Conservation (phyloP, 2,329 filamentous ascomycete species). For the Colletotrichum higginsianum region DNA sequence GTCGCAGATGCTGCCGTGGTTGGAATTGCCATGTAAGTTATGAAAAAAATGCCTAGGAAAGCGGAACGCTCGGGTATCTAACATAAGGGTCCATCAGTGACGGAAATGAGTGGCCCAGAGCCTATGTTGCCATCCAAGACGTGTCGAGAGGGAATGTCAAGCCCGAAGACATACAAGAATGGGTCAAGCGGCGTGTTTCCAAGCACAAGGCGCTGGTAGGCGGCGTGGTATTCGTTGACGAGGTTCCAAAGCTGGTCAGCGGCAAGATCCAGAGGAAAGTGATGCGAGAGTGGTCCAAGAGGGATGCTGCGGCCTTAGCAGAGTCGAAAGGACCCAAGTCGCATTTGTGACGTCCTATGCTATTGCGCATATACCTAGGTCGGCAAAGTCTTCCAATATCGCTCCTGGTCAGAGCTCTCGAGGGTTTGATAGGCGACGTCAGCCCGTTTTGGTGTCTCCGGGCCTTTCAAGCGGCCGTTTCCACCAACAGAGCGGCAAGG, state of each 20-base stretch:
- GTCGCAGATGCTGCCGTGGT: constrained; percentile 70
- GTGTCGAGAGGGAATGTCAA: constrained; percentile 60
- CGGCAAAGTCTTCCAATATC: not conserved
- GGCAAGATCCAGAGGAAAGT: constrained; percentile 72
- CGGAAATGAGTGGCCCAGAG: constrained; percentile 66
- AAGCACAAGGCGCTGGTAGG: constrained; percentile 68
- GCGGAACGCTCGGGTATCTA: not conserved
- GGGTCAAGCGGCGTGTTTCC: constrained; percentile 62
- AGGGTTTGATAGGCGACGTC: not conserved
- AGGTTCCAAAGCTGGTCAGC: constrained; percentile 69
- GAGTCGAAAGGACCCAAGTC: constrained; percentile 34
- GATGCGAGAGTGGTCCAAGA: constrained; percentile 70
- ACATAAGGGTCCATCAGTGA: constrained; percentile 49
- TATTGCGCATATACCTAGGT: not conserved
- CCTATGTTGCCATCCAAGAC: constrained; percentile 67
- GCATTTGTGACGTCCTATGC: constrained; percentile 27
- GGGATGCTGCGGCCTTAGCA: constrained; percentile 58
- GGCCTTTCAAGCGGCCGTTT: not conserved
- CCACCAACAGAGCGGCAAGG: not conserved
- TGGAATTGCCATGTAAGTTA: constrained; percentile 63
- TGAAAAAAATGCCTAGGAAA: not conserved
- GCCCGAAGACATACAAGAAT: constrained; percentile 66
- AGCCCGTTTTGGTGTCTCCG: too few species aligned
- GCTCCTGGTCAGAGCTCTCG: not conserved
- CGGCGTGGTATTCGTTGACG: constrained; percentile 68